Base-by-base conservation (phyloP, 2,329 filamentous ascomycete genomes). In the Calycina herbarum region DNA sequence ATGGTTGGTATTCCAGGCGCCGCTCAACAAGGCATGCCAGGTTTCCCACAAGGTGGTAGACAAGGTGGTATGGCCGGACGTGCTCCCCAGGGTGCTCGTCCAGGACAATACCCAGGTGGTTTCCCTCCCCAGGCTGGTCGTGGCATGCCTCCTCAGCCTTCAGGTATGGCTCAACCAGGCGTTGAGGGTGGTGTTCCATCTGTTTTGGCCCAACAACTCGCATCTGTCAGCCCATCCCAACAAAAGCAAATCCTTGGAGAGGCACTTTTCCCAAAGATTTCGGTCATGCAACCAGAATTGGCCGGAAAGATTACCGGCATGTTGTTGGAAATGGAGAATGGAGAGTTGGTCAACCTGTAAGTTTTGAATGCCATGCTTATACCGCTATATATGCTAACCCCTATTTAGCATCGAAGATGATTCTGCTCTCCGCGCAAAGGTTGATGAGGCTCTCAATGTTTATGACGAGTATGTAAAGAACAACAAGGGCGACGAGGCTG, bases 271-370 rank as follows among this genome's bases (percentile, higher is more conserved):
- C 95, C 95, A 77, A 99, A 98, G 90, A 98, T 99, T 76, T 89
- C 94, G 80, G 88, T 87, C 73, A 89, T 97, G 81, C 95, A 99
- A 84, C 91, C 93, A 67, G 94, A 97, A 75, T 86, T 99, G 76
- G 95, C 95, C 69, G 95, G 95, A 78, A 99, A 99, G 89, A 98
- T 99, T 80, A 99, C 95, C 68, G 95, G 95, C 82, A 99, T 99
- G 95, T 90, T 99, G 75, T 82, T 99, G 75, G 95, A 99, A 87
- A 99, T 99, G 95, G 95, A 98, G 76, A 98, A 98, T 82, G 79
- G 85, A 65, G 95, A 99, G 84, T 85, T 99, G 74, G 86, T 99
- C 77, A 92, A 92, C 82, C 87, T 99, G 92, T 97, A 90, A 92
- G 94, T 92, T 59, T 69, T 51, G 29, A 59, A 63, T 33, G 38